A percentile compares a stretch with the other conserved stretches of the same genome.
phyloP scores from a whole-genome alignment of 352 stramenopile species.

The Phytophthora podocarpi region DNA sequence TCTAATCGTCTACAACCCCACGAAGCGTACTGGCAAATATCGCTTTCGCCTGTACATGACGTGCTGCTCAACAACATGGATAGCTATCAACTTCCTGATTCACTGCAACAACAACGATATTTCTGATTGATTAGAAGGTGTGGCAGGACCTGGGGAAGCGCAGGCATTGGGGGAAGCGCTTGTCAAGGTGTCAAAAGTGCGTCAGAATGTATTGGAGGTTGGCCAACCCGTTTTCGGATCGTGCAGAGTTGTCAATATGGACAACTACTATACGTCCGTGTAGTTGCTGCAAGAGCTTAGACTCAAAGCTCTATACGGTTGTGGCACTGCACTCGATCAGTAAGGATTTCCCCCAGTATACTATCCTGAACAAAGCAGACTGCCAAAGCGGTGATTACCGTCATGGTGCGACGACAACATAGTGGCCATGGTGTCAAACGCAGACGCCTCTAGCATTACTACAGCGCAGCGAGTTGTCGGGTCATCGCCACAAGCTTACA shows the following conservation, averaged over 20 bases:
- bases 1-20: neutral
- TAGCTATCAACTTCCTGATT: constrained; percentile 21
- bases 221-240: constrained; percentile 14
- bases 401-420: no score
- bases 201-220: constrained; percentile 28
- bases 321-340: no score
- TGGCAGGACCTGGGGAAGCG: neutral
- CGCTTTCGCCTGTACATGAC: constrained; percentile 21
- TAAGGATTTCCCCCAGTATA: no score
- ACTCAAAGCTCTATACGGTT: no score
- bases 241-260: constrained; percentile 28
- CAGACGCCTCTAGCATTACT: no score
- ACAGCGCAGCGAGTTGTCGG: no score
- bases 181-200: neutral
- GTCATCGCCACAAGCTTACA: no score
- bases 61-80: constrained; percentile 13
- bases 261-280: constrained; percentile 44
- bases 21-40: neutral
- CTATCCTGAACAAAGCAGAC: no score
- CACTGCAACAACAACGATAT: constrained; percentile 4
- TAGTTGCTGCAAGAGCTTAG: constrained; percentile 12
- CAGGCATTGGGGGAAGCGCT: neutral
- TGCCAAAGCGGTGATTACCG: no score
- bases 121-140: neutral
- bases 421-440: no score